A percentile compares a stretch with the other conserved stretches of the same genome.
phyloP scores from a whole-genome alignment of 192 early-diverging fungal species.

The Coemansia sp. region DNA sequence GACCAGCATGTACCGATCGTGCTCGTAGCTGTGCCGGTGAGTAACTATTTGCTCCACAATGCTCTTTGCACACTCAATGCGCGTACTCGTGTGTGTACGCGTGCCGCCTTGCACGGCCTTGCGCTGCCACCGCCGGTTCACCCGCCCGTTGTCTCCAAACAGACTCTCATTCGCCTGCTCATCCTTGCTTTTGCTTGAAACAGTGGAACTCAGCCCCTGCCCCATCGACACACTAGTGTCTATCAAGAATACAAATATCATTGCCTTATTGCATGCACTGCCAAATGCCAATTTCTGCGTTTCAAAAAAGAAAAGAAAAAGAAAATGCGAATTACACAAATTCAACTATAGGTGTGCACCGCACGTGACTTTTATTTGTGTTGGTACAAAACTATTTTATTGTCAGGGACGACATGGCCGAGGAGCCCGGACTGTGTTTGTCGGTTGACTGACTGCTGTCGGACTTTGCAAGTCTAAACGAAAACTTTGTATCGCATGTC shows the following conservation, averaged over 20 bases:
- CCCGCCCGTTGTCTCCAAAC: slow-evolving; percentile 31
- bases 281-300: neutral
- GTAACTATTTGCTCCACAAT: slow-evolving; percentile 73
- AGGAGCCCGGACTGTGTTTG: neutral
- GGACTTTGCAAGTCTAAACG: slow-evolving; percentile 51
- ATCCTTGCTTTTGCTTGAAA: slow-evolving; percentile 9
- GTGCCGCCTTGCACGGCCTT: slow-evolving; percentile 14
- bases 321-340: neutral
- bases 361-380: neutral
- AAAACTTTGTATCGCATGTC: slow-evolving; percentile 75
- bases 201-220: slow-evolving; percentile 32
- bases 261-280: slow-evolving; percentile 1
- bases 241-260: slow-evolving; percentile 74
- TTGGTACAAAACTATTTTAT: neutral
- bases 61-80: slow-evolving; percentile 71
- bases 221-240: slow-evolving; percentile 87
- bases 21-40: slow-evolving; percentile 54
- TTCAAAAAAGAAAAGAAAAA: neutral
- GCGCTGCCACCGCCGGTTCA: slow-evolving; percentile 52
- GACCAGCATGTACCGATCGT: slow-evolving; percentile 77
- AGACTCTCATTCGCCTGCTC: slow-evolving; percentile 33
- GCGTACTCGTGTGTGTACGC: slow-evolving; percentile 26
- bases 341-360: neutral
- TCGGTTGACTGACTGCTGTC: slow-evolving; percentile 20
- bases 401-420: slow-evolving; percentile 10